Evolutionary conservation across 805 yeast species (phyloP).

Genomic region (Wickerhamiella brachini): DNA sequence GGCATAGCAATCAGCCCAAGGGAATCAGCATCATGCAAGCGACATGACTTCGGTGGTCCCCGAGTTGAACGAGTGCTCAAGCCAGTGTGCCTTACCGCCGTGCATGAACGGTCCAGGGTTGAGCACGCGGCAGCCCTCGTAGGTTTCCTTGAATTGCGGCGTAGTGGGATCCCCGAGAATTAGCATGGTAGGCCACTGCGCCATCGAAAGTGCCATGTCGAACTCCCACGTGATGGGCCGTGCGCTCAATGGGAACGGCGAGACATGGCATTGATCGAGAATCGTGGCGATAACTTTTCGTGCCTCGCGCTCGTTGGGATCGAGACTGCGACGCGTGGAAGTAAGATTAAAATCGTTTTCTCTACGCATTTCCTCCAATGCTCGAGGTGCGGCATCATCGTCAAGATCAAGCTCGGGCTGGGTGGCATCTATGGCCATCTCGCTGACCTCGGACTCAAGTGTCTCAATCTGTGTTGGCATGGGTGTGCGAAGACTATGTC

Average conservation of each 20-base stretch:
- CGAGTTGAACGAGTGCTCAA: constrained; percentile 50
- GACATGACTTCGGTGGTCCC: constrained; percentile 13
- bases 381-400: constrained; percentile 1
- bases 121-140: constrained; percentile 67
- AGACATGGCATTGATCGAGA: constrained; percentile 74
- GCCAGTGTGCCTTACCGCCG: constrained; percentile 40
- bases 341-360: neutral
- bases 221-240: constrained; percentile 57
- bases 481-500: constrained; percentile 39
- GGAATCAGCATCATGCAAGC: neutral
- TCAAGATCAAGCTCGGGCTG: neutral
- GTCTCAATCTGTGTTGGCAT: constrained; percentile 15
- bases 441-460: constrained; percentile 17
- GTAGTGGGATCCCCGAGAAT: constrained; percentile 60
- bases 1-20: neutral
- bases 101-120: constrained; percentile 51
- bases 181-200: constrained; percentile 59
- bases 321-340: neutral
- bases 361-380: neutral
- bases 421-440: neutral
- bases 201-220: constrained; percentile 53
- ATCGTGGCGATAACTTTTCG: constrained; percentile 59
- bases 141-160: constrained; percentile 58
- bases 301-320: constrained; percentile 22
- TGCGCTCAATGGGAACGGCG: constrained; percentile 54